A percentile compares a stretch with the other conserved stretches of the same genome.
phyloP scores from a whole-genome alignment of 306 rosid species.

The Luffa acutangula region DNA sequence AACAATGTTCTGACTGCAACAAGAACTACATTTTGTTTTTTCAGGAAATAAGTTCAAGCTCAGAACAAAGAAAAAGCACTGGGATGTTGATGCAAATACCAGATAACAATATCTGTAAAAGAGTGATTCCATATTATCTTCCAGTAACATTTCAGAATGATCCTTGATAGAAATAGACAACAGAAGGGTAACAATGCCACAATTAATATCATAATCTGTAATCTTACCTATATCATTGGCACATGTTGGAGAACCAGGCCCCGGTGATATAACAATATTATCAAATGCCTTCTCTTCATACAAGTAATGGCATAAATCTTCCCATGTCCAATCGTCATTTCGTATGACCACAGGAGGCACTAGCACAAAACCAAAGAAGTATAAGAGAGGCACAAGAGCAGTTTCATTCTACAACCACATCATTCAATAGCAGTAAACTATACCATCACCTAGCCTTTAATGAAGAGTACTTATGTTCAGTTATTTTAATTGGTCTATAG shows the following conservation, averaged over 20 bases:
- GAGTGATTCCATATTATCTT: not conserved
- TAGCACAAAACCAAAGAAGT: conserved; percentile 25
- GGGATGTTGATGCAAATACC: not conserved
- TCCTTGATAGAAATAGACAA: not conserved
- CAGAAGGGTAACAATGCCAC: not conserved
- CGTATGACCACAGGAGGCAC: conserved; percentile 88
- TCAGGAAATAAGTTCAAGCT: not conserved
- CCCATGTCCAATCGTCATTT: conserved; percentile 83
- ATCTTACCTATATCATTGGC: conserved; percentile 75
- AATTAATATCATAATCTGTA: conserved; percentile 6
- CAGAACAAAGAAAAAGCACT: not conserved
- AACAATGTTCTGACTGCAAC: not conserved
- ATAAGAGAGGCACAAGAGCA: not conserved
- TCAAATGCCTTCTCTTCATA: conserved; percentile 86
- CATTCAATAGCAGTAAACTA: not conserved
- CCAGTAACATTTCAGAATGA: not conserved
- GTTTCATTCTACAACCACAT: not conserved
- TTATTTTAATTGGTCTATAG: not conserved
- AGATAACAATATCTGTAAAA: not conserved
- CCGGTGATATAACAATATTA: conserved; percentile 95
- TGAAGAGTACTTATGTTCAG: not conserved
- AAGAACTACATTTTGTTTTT: not conserved
- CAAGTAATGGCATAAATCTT: conserved; percentile 55
- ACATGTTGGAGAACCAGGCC: conserved; percentile 93
- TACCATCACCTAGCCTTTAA: not conserved